Conservation (phyloP, 345 rosid genomes). For the Hibiscus trionum region DNA sequence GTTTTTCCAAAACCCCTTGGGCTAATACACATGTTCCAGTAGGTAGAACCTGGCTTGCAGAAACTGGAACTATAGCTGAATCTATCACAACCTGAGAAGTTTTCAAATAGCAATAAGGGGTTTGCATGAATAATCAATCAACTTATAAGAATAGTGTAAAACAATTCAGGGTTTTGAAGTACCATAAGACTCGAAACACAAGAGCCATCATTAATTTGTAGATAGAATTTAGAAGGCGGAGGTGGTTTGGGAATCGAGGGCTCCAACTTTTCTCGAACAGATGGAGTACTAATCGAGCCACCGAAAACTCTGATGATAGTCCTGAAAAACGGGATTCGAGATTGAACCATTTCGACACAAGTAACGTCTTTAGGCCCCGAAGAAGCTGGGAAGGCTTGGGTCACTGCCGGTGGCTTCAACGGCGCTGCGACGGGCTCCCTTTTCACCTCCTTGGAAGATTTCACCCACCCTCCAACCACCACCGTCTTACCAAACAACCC, state of each 20-base stretch:
- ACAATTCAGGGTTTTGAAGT: not conserved
- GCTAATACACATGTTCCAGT: constrained; percentile 66
- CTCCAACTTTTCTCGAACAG: constrained; percentile 37
- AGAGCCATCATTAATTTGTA: constrained; percentile 73
- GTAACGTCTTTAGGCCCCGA: constrained; percentile 26
- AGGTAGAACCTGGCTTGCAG: constrained; percentile 41
- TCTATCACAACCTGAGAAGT: constrained; percentile 58
- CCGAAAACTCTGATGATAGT: constrained; percentile 49
- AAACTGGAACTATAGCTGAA: constrained; percentile 31
- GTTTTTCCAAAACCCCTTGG: constrained; percentile 47
- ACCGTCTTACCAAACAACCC: constrained; percentile 39
- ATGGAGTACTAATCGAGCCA: constrained; percentile 26
- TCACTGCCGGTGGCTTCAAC: not conserved
- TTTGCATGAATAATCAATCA: not conserved
- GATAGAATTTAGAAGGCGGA: constrained; percentile 23
- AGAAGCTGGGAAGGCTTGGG: not conserved
- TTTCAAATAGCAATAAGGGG: not conserved
- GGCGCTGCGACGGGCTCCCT: constrained; percentile 24
- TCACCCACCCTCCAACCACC: constrained; percentile 93
- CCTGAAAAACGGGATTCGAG: constrained; percentile 54
- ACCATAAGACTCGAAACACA: constrained; percentile 56
- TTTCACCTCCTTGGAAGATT: constrained; percentile 53
- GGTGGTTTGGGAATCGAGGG: constrained; percentile 23
- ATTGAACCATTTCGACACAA: constrained; percentile 62
- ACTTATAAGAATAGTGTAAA: not conserved